Evolutionary conservation across 495 filamentous ascomycete species (phyloP).

Genomic region (Lindgomyces ingoldianus): DNA sequence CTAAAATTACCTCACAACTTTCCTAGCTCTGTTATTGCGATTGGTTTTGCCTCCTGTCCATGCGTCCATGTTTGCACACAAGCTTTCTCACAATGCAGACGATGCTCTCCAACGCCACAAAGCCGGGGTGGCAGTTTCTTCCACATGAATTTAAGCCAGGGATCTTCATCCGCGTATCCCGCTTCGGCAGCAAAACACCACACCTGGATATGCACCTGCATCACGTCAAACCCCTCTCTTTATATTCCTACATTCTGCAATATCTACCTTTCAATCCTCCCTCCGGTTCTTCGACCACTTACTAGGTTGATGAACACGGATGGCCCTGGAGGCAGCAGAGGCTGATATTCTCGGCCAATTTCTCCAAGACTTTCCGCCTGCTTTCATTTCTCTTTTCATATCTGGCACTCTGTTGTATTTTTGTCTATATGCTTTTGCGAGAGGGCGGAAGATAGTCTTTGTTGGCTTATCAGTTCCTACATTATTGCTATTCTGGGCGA

Average conservation of each 20-base stretch:
- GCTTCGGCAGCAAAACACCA: background rate
- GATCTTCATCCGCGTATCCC: background rate
- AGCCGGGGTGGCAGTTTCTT: no score
- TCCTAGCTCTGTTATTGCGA: no score
- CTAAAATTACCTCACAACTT: no score
- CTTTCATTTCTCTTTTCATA: background rate
- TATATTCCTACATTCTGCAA: no score
- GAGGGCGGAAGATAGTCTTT: background rate
- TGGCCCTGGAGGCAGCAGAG: background rate
- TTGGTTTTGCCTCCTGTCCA: no score
- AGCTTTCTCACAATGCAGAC: no score
- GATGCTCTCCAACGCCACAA: no score
- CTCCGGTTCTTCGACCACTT: no score
- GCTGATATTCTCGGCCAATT: background rate
- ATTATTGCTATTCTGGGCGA: background rate
- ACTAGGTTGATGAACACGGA: no score
- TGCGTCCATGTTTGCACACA: no score
- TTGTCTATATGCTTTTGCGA: constrained; percentile 1
- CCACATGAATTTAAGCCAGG: background rate
- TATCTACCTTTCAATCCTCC: no score
- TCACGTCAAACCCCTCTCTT: background rate
- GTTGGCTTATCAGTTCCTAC: background rate
- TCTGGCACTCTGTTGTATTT: background rate
- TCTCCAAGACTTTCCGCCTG: background rate
- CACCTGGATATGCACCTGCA: background rate